Percentiles rank a stretch among this genome's conserved stretches.
Conservation (phyloP, 768 basidiomycete species). For the Auriscalpium microsporum region DNA sequence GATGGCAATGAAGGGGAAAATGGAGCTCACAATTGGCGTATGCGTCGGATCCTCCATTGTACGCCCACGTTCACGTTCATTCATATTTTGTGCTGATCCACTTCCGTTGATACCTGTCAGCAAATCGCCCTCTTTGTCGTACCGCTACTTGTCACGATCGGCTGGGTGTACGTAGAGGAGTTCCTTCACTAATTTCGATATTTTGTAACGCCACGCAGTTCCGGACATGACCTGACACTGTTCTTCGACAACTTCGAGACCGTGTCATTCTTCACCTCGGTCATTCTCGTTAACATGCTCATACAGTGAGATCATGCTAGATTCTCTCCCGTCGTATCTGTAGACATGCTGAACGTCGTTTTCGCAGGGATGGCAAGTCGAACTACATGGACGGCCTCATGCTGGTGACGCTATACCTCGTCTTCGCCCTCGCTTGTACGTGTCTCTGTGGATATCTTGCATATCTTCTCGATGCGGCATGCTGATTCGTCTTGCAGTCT, state of each 20-base stretch:
- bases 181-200: slow-evolving; percentile 7
- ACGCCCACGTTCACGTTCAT: slow-evolving; percentile 20
- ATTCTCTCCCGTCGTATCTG: not conserved
- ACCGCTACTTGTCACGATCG: slow-evolving; percentile 79
- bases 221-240: slow-evolving; percentile 64
- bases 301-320: slow-evolving; percentile 42
- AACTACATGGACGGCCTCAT: slow-evolving; percentile 93
- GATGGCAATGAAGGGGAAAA: slow-evolving; percentile 79
- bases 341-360: not conserved
- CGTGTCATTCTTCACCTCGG: slow-evolving; percentile 76
- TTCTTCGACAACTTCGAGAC: slow-evolving; percentile 90
- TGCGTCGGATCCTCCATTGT: slow-evolving; percentile 80
- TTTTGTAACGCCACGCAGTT: slow-evolving; percentile 26
- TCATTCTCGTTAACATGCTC: slow-evolving; percentile 79
- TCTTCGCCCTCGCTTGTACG: slow-evolving; percentile 75
- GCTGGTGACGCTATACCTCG: slow-evolving; percentile 63
- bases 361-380: slow-evolving; percentile 78
- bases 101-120: slow-evolving; percentile 24
- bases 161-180: slow-evolving; percentile 60
- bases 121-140: slow-evolving; percentile 86
- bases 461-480: slow-evolving; percentile 27
- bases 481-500: slow-evolving; percentile 23
- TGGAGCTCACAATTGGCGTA: slow-evolving; percentile 69
- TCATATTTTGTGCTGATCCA: not conserved
- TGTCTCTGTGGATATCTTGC: slow-evolving; percentile 5